Evolutionary conservation across 2,329 filamentous ascomycete genomes (phyloP).

Genomic region (Peltaster fructicola): DNA sequence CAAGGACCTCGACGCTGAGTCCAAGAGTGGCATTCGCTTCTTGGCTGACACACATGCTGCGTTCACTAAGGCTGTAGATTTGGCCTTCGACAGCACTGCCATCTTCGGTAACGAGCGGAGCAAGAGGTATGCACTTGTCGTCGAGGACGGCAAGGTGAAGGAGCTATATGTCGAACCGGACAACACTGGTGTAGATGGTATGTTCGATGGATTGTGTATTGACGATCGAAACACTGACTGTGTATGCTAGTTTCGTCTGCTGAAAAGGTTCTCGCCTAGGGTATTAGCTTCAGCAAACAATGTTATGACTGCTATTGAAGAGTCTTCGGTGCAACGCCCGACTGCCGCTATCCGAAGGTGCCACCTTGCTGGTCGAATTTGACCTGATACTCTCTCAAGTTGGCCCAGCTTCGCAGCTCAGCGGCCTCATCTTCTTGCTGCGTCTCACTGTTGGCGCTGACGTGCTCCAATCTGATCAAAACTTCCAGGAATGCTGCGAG

Average conservation of each 20-base stretch:
- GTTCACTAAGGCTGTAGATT: conserved; percentile 70
- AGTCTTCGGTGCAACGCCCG: no score
- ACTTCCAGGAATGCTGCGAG: conserved; percentile 57
- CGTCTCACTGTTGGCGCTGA: conserved; percentile 26
- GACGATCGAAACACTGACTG: no score
- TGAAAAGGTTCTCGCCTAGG: no score
- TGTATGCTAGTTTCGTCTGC: no score
- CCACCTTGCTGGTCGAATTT: conserved; percentile 52
- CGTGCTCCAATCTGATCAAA: conserved; percentile 54
- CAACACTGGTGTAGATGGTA: conserved; percentile 66
- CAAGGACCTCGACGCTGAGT: conserved; percentile 55
- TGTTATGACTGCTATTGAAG: no score
- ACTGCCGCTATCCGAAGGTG: no score
- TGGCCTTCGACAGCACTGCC: conserved; percentile 60
- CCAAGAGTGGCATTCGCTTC: conserved; percentile 68
- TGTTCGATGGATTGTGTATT: conserved; percentile 16
- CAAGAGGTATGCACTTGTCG: conserved; percentile 73
- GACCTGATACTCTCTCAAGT: conserved; percentile 59
- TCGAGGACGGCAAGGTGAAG: conserved; percentile 74
- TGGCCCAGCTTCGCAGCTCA: conserved; percentile 61
- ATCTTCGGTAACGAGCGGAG: conserved; percentile 70
- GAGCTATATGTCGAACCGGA: conserved; percentile 72
- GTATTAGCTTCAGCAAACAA: no score
- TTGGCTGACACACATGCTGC: conserved; percentile 61
- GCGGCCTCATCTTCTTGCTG: conserved; percentile 46